A percentile compares a stretch with the other conserved stretches of the same genome.
phyloP scores from a whole-genome alignment of 257 asterid species.

The Solanum chaucha region DNA sequence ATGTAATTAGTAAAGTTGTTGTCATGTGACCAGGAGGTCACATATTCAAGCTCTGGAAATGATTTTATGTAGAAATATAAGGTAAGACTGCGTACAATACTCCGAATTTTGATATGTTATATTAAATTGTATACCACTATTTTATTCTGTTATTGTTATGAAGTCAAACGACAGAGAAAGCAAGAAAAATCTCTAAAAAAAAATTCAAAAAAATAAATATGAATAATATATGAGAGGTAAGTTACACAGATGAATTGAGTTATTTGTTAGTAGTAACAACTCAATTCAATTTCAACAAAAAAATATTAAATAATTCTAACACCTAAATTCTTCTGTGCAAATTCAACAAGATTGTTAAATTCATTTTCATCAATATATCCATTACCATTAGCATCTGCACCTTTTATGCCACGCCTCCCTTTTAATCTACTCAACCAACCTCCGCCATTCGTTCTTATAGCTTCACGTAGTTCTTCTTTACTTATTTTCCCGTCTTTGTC shows the following conservation, averaged over 20 bases:
- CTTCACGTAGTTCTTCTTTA: conserved; percentile 25
- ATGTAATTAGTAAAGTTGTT: too few relatives aligned
- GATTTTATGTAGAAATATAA: too few relatives aligned
- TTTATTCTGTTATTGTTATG: background rate
- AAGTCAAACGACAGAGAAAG: background rate
- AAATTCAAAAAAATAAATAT: background rate
- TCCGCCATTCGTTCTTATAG: conserved; percentile 14
- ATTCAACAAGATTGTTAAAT: conserved; percentile 15
- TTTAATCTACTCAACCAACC: conserved; percentile 18
- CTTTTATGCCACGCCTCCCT: conserved; percentile 18
- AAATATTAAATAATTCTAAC: background rate
- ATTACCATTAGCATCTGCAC: conserved; percentile 14
- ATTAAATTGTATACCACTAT: background rate
- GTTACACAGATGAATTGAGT: too few relatives aligned
- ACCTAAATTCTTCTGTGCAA: conserved; percentile 28
- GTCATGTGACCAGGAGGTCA: too few relatives aligned
- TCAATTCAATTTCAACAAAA: background rate
- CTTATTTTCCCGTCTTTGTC: conserved; percentile 22
- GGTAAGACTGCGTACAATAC: too few relatives aligned
- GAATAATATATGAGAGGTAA: background rate
- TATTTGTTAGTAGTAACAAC: background rate
- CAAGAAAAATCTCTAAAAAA: background rate
- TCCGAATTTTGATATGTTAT: too few relatives aligned
- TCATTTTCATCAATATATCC: conserved; percentile 33
- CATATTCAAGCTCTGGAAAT: too few relatives aligned